phyloP scores from a whole-genome alignment of 306 rosid genomes.

The Vigna unguiculata region DNA sequence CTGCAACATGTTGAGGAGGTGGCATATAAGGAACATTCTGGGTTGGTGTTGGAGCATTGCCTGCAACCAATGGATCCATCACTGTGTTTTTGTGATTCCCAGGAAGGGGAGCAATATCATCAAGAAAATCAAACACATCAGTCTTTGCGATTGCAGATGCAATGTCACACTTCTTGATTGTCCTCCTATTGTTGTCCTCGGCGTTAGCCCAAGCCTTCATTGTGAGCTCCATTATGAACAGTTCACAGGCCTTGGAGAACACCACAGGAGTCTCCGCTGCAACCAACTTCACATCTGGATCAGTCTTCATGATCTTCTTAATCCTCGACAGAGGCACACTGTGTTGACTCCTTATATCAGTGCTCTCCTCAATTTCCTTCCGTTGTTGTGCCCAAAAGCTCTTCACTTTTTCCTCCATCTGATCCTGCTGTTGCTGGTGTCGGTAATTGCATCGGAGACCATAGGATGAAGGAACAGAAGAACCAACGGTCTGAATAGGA shows the following conservation, averaged over 20 bases:
- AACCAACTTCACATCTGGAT: conserved; percentile 65
- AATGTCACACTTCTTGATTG: conserved; percentile 59
- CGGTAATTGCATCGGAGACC: conserved; percentile 42
- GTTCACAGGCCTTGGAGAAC: conserved; percentile 74
- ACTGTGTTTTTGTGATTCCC: conserved; percentile 43
- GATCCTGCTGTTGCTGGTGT: conserved; percentile 55
- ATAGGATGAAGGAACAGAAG: conserved; percentile 44
- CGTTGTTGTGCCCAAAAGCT: conserved; percentile 49
- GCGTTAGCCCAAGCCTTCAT: conserved; percentile 35
- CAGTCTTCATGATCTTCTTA: conserved; percentile 73
- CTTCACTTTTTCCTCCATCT: conserved; percentile 41
- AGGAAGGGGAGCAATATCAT: conserved; percentile 52
- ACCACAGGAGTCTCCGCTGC: conserved; percentile 69
- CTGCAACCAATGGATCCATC: conserved; percentile 37
- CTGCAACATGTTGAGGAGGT: background rate
- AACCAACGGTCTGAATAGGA: conserved; percentile 46
- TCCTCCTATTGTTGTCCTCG: conserved; percentile 59
- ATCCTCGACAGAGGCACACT: conserved; percentile 69
- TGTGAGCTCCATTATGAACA: conserved; percentile 72
- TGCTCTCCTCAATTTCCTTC: conserved; percentile 36
- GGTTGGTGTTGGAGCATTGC: conserved; percentile 46
- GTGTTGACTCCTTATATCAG: conserved; percentile 57
- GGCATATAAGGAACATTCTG: background rate
- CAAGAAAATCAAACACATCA: conserved; percentile 69
- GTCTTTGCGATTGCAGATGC: conserved; percentile 65